Evolutionary conservation across 2,329 filamentous ascomycete species (phyloP).

Genomic region (Pseudonectria buxi): DNA sequence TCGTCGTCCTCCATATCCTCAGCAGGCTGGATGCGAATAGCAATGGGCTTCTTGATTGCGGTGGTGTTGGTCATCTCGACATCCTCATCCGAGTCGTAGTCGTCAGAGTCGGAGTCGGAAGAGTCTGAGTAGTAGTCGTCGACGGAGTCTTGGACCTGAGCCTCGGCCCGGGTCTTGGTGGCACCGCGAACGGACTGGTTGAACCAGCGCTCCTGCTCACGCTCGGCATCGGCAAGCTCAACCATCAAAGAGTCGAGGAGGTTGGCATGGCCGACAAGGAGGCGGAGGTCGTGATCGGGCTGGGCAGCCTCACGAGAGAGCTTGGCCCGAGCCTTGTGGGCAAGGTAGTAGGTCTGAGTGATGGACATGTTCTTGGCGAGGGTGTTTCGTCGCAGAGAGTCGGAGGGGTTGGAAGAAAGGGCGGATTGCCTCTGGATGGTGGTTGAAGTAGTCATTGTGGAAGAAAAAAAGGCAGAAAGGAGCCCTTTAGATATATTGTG

Average conservation of each 20-base stretch:
- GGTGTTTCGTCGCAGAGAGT: conserved; percentile 26
- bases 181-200: conserved; percentile 86
- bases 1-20: conserved; percentile 45
- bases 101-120: conserved; percentile 44
- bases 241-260: conserved; percentile 95
- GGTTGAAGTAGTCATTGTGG: conserved; percentile 25
- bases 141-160: conserved; percentile 62
- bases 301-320: conserved; percentile 85
- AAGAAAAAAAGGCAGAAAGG: conserved; percentile 13
- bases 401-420: conserved; percentile 14
- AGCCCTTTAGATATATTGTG: conserved; percentile 18
- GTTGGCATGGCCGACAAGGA: conserved; percentile 96
- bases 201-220: conserved; percentile 96
- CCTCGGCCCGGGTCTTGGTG: conserved; percentile 55
- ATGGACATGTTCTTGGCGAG: conserved; percentile 87
- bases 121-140: conserved; percentile 63
- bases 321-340: conserved; percentile 94
- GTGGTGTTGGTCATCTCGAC: conserved; percentile 47
- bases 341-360: conserved; percentile 97
- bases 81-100: conserved; percentile 49
- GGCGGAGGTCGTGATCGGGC: conserved; percentile 87
- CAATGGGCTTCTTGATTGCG: conserved; percentile 36
- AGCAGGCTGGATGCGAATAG: conserved; percentile 31
- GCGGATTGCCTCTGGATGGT: conserved; percentile 19
- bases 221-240: conserved; percentile 83